These are phyloP conservation scores for Botrytis medusae DNA, from an alignment of 2,329 filamentous ascomycete genomes.

Conservation along the genomic window DNA sequence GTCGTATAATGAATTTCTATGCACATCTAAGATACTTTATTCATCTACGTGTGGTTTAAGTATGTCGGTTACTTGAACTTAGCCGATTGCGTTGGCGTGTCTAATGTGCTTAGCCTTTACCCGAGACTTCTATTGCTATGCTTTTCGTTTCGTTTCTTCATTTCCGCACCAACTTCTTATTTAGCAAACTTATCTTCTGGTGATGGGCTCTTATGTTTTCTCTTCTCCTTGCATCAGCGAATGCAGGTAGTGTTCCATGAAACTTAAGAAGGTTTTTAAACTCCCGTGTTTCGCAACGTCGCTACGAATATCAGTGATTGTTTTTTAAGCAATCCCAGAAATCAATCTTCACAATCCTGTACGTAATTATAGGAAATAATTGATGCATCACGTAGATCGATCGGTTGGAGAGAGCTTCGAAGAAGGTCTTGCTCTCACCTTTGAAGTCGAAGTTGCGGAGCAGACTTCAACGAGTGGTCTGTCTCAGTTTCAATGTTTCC, in stretches of 20 bases:
- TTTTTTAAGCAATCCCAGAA: not conserved
- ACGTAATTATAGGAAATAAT: rapidly evolving
- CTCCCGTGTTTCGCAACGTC: not conserved
- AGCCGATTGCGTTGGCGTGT: not conserved
- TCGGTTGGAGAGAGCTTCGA: not conserved
- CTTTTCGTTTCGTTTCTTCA: rapidly evolving
- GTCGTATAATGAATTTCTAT: not conserved
- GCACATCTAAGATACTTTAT: not conserved
- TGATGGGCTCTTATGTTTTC: rapidly evolving
- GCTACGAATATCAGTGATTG: not conserved
- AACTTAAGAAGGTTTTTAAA: not conserved
- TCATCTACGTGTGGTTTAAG: too few relatives aligned
- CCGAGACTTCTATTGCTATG: not conserved
- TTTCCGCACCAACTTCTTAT: rapidly evolving
- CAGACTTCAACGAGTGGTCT: not conserved
- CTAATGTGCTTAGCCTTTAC: not conserved
- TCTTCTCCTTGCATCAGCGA: not conserved
- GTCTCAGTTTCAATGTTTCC: rapidly evolving
- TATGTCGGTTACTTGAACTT: not conserved
- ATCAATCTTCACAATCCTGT: rapidly evolving
- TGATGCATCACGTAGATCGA: not conserved
- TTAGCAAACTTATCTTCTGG: rapidly evolving
- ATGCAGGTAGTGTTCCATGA: not conserved
- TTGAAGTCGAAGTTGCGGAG: not conserved
- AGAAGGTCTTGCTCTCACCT: not conserved